Evolutionary conservation across 257 asterid species (phyloP), one percentile per base, ranked within the genome.

Genomic region (Striga asiatica): DNA sequence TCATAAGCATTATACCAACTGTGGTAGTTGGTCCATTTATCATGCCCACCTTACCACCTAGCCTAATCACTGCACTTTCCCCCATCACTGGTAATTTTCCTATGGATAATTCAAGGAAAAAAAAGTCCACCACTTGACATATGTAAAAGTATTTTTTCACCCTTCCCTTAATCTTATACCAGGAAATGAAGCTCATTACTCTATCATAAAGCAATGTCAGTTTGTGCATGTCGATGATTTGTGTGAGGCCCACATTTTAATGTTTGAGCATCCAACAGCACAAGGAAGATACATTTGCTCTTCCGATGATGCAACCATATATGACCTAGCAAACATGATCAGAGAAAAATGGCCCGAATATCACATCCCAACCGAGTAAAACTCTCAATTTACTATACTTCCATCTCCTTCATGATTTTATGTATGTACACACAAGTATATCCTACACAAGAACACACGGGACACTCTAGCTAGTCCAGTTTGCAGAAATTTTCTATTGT

Each of bases 281-380:
- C 74, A 72, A 43, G 98, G 94, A 65, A 78, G 97, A 81, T 84
- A 71, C 78, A 78, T 91, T 42, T 87, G 98, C 75, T 84, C 98
- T 8, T 80, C 95, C 45, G 67, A 87, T 60, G 80, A 91, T 60
- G 81, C 83, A 48, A 86, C 94, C 50, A 83, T 91, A 54, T 69
- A 87, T 19, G 83, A 66, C 56, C 52, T 87, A 61, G 92, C 83
- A 27, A 64, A 72, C 52, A 67, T 87, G 82, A 73, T 87, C 58
- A 52, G 71, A 62, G 64, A 75, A 29, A 82, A 81, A 27, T 91
- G 98, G 98, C 95, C 97, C 1, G 89, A 84, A 58, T 91, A 91
- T 67, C n/a, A 70, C 37, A 52, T 87, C 80, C 93, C 97, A 6
- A 76, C 78, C 8, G 75, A 72, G 98, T 91, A 78, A 76, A 58